phyloP scores from a whole-genome alignment of 164 flowering plant species.

The Umbilicus rupestris region DNA sequence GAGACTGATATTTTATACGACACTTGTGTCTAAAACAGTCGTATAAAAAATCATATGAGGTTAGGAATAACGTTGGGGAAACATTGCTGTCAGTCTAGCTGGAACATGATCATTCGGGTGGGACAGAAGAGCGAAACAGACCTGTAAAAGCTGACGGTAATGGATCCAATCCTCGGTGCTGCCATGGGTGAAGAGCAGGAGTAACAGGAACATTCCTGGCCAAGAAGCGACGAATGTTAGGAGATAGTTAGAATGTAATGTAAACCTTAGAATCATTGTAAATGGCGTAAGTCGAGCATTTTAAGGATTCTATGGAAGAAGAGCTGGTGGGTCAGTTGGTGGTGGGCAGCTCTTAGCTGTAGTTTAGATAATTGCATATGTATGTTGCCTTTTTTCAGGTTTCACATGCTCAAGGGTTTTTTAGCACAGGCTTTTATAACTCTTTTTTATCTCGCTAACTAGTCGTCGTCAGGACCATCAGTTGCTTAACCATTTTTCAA shows the following conservation, averaged over 20 bases:
- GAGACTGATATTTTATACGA: neutral
- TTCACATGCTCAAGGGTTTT: constrained; percentile 1
- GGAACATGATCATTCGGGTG: constrained; percentile 3
- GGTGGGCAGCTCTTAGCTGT: constrained; percentile 6
- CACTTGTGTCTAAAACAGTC: neutral
- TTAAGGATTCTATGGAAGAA: neutral
- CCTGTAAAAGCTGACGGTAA: neutral
- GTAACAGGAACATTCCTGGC: neutral
- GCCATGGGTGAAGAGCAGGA: no score
- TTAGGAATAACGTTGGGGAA: neutral
- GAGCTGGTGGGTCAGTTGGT: neutral
- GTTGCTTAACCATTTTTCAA: neutral
- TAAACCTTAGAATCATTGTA: neutral
- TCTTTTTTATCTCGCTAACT: neutral
- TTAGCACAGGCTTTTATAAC: neutral
- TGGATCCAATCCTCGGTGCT: neutral
- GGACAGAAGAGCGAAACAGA: neutral
- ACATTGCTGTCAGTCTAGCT: constrained; percentile 8
- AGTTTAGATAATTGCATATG: neutral
- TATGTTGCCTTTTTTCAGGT: neutral
- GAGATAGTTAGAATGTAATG: neutral
- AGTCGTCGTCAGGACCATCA: neutral
- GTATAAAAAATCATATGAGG: neutral
- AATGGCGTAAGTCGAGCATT: neutral
- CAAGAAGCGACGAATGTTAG: neutral